Percentiles rank a stretch among this genome's conserved stretches.
Evolutionary conservation across 495 filamentous ascomycete species (phyloP).

Genomic region (Tuber microsphaerosporum): DNA sequence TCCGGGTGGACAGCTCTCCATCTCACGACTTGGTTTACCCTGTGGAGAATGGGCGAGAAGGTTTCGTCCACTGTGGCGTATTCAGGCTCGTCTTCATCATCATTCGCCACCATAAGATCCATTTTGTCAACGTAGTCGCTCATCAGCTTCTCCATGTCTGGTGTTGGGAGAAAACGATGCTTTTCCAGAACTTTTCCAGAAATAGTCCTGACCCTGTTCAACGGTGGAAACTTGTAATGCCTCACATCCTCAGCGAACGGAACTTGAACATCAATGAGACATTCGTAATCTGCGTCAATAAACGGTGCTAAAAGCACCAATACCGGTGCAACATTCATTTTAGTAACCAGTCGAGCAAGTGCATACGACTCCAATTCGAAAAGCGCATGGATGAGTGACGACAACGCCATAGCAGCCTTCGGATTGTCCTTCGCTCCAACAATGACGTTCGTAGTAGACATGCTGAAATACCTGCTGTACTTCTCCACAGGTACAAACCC

Average conservation of each 20-base stretch:
- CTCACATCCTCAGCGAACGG: conserved; percentile 69
- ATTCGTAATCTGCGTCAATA: conserved; percentile 77
- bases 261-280: conserved; percentile 74
- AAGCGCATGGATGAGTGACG: conserved; percentile 81
- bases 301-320: conserved; percentile 75
- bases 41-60: conserved; percentile 87
- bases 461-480: conserved; percentile 79
- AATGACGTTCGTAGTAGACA: conserved; percentile 69
- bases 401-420: conserved; percentile 71
- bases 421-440: conserved; percentile 66
- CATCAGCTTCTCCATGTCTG: conserved; percentile 70
- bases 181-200: conserved; percentile 77
- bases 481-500: conserved; percentile 73
- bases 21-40: conserved; percentile 75
- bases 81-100: conserved; percentile 58
- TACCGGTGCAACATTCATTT: conserved; percentile 67
- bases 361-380: conserved; percentile 81
- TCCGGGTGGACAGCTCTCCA: conserved; percentile 70
- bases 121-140: conserved; percentile 85
- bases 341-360: conserved; percentile 74
- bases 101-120: conserved; percentile 63
- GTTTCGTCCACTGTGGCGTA: conserved; percentile 74
- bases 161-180: conserved; percentile 79
- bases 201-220: conserved; percentile 80
- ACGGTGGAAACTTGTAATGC: conserved; percentile 78